phyloP scores from a whole-genome alignment of 306 rosid species.

The Trifolium pratense region DNA sequence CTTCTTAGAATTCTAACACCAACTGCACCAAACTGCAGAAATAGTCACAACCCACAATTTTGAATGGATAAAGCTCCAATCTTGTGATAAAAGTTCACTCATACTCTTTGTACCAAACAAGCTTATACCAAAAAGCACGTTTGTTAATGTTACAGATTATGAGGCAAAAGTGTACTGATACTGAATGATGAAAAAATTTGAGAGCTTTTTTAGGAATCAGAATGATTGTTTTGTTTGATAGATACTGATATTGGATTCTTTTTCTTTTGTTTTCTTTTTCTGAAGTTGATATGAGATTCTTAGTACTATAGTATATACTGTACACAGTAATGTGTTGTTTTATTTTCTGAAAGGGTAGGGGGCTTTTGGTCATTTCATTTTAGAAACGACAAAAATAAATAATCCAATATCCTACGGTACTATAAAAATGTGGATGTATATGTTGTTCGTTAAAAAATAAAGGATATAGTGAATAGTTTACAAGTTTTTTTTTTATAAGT shows the following conservation, averaged over 20 bases:
- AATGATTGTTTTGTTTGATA: background rate
- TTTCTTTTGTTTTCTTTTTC: background rate
- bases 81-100: conserved; percentile 31
- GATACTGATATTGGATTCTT: background rate
- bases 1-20: conserved; percentile 49
- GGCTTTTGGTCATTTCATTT: background rate
- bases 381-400: background rate
- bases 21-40: conserved; percentile 41
- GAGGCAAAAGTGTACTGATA: background rate
- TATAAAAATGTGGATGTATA: no score
- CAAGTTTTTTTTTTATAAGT: no score
- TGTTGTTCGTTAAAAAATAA: no score
- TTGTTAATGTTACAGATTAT: conserved; percentile 7
- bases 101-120: conserved; percentile 36
- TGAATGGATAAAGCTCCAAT: conserved; percentile 51
- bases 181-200: background rate
- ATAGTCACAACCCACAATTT: conserved; percentile 51
- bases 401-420: no score
- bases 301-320: background rate
- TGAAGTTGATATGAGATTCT: background rate
- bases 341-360: conserved; percentile 16
- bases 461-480: no score
- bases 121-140: conserved; percentile 9
- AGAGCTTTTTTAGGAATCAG: conserved; percentile 26
- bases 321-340: background rate